Evolutionary conservation across 2,329 filamentous ascomycete species (phyloP), one percentile per base, ranked within the genome.

Genomic region (Anthostomella pinea): DNA sequence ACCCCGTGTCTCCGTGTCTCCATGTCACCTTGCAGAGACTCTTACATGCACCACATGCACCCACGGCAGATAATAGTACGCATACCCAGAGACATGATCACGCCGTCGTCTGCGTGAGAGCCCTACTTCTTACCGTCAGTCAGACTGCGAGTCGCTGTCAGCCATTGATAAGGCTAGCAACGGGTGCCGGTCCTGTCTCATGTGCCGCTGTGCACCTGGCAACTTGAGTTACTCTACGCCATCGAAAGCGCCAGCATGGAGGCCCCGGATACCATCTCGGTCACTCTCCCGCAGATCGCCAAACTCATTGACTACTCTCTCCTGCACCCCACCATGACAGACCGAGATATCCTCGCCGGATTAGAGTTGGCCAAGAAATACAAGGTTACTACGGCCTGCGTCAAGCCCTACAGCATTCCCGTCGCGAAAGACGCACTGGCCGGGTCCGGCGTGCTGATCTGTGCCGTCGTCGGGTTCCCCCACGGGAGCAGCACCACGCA

Each of bases 301-400:
- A 72, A 73, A 46, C 65, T 67, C 58, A 80, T 81, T 46, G 77
- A 81, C 46, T 77, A 81, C 56, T 79, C 75, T 9, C 68, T 82
- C 11, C 66, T 81, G 1, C 76, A 80, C 48, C 79, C 78, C 4
- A 78, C 75, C 34, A 70, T 81, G 66, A 79, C 77, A 6, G 76
- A 81, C 50, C 55, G 54, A 11, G 72, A 79, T 1, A 66, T 81
- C 32, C 41, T 64, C 2, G 51, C 60, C 1, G 77, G 76, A 3
- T 66, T 81, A 1, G 47, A 59, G 8, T 66, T 76, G 27, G 60
- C 69, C 11, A 68, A 63, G 34, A 59, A 66, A 11, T 63, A 73
- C 58, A 56, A 62, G 24, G 73, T 79, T 13, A 74, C 73, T 1
- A 69, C 75, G 0, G 77, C 73, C 15, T 81, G 77, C 52, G 54